Evolutionary conservation across 2,329 filamentous ascomycete genomes (phyloP).

Genomic region (Periconia digitata): DNA sequence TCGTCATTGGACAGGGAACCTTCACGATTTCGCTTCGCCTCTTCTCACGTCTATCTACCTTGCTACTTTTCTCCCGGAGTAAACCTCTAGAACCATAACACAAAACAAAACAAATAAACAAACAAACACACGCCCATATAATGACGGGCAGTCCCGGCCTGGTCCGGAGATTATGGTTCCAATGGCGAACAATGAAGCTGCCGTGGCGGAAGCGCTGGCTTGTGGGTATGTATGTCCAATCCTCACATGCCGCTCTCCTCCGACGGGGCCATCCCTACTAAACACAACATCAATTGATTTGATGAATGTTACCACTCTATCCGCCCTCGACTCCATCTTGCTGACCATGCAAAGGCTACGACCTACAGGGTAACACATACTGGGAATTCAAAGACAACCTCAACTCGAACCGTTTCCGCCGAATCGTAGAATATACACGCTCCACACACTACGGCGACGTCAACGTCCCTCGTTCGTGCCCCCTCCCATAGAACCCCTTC

Average conservation of each 20-base stretch:
- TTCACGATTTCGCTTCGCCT: background rate
- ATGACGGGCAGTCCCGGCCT: slow-evolving; percentile 43
- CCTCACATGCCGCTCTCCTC: background rate
- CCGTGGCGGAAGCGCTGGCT: slow-evolving; percentile 65
- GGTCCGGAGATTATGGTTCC: slow-evolving; percentile 56
- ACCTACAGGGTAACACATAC: slow-evolving; percentile 65
- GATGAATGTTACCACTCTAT: background rate
- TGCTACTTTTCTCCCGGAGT: too few species aligned
- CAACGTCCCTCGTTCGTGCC: slow-evolving; percentile 55
- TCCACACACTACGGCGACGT: slow-evolving; percentile 61
- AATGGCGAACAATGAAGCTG: slow-evolving; percentile 63
- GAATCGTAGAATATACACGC: slow-evolving; percentile 60
- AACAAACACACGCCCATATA: slow-evolving; percentile 11
- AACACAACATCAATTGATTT: background rate
- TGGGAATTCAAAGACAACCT: slow-evolving; percentile 66
- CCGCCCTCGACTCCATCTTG: background rate
- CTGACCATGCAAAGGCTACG: slow-evolving; percentile 51
- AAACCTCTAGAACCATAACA: too few species aligned
- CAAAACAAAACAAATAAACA: background rate
- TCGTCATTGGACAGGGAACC: slow-evolving; percentile 30
- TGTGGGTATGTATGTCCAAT: slow-evolving; percentile 50
- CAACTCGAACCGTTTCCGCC: slow-evolving; percentile 56
- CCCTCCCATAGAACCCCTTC: background rate
- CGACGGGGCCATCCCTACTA: background rate
- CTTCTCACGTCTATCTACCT: background rate